phyloP scores from a whole-genome alignment of 2,329 filamentous ascomycete genomes.

The Exutisphaerella laricina region DNA sequence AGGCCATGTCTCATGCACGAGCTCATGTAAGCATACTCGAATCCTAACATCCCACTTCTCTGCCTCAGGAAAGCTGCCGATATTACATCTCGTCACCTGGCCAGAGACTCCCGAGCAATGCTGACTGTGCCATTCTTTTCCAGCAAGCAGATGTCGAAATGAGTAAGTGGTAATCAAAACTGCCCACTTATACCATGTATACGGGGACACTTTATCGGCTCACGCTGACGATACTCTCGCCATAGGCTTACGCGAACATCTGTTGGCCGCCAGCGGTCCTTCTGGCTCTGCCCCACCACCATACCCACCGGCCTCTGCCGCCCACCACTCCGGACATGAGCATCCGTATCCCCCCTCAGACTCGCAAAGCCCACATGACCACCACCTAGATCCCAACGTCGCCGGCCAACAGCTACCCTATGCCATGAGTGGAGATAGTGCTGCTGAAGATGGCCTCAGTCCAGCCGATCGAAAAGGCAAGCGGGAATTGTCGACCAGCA shows the following conservation, averaged over 20 bases:
- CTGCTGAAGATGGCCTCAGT: slow-evolving; percentile 41
- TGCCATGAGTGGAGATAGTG: slow-evolving; percentile 43
- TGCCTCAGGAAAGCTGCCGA: slow-evolving; percentile 20
- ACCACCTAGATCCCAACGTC: slow-evolving; percentile 56
- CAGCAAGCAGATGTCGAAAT: slow-evolving; percentile 36
- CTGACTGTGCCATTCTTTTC: slow-evolving; percentile 15
- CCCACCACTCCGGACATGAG: slow-evolving; percentile 18
- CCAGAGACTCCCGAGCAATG: slow-evolving; percentile 9
- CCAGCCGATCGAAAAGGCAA: slow-evolving; percentile 66
- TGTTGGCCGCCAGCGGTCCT: slow-evolving; percentile 48
- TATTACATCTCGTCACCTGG: slow-evolving; percentile 24
- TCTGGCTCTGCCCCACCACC: slow-evolving; percentile 35
- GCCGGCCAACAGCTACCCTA: slow-evolving; percentile 44
- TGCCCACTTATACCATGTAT: slow-evolving; percentile 2
- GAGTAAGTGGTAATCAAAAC: slow-evolving; percentile 32
- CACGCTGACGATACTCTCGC: slow-evolving; percentile 8
- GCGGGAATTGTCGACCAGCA: slow-evolving; percentile 88
- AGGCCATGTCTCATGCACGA: slow-evolving; percentile 36
- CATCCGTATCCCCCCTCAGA: slow-evolving; percentile 37
- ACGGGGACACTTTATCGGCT: neutral
- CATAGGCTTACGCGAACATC: slow-evolving; percentile 58
- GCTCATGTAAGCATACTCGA: slow-evolving; percentile 50
- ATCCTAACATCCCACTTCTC: slow-evolving; percentile 1
- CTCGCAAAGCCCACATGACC: slow-evolving; percentile 39
- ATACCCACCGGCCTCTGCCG: slow-evolving; percentile 34